Percentiles rank a stretch among this genome's conserved stretches.
Conservation (phyloP, 2,329 filamentous ascomycete species). For the Pseudogymnoascus sp. region DNA sequence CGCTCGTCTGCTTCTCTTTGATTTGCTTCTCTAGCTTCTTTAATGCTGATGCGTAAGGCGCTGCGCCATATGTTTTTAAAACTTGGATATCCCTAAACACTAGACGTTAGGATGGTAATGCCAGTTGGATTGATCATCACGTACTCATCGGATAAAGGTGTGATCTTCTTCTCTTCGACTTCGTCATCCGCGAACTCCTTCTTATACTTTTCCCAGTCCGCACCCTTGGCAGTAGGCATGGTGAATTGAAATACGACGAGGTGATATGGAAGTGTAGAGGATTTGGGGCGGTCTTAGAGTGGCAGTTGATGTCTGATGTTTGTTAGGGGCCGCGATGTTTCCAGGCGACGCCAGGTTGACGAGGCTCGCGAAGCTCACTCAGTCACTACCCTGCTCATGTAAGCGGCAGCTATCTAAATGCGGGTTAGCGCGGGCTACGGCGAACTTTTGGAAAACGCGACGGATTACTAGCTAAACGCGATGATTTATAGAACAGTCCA, state of each 20-base stretch:
- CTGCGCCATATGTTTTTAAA: slow-evolving; percentile 96
- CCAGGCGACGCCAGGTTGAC: slow-evolving; percentile 7
- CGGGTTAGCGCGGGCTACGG: slow-evolving; percentile 15
- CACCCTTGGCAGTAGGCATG: slow-evolving; percentile 87
- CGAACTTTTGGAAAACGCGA: slow-evolving; percentile 18
- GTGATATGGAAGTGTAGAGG: neutral
- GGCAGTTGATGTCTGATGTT: slow-evolving; percentile 8
- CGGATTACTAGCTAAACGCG: slow-evolving; percentile 18
- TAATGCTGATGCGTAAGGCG: slow-evolving; percentile 84
- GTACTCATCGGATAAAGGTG: slow-evolving; percentile 91
- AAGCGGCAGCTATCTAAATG: slow-evolving; percentile 13
- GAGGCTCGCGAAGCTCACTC: slow-evolving; percentile 9
- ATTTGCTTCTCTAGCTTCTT: slow-evolving; percentile 99
- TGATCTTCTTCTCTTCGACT: slow-evolving; percentile 99
- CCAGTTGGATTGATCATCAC: slow-evolving; percentile 28
- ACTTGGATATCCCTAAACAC: slow-evolving; percentile 87
- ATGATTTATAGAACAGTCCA: slow-evolving; percentile 12
- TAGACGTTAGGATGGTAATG: slow-evolving; percentile 8
- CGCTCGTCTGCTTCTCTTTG: slow-evolving; percentile 96
- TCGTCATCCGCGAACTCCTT: slow-evolving; percentile 97
- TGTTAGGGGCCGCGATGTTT: neutral
- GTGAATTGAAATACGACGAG: slow-evolving; percentile 30
- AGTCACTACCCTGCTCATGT: slow-evolving; percentile 5
- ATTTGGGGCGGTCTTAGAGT: neutral
- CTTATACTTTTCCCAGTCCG: slow-evolving; percentile 97